Evolutionary conservation across 2,329 filamentous ascomycete genomes (phyloP), one percentile per base, ranked within the genome.

Genomic region (Colletotrichum scovillei): DNA sequence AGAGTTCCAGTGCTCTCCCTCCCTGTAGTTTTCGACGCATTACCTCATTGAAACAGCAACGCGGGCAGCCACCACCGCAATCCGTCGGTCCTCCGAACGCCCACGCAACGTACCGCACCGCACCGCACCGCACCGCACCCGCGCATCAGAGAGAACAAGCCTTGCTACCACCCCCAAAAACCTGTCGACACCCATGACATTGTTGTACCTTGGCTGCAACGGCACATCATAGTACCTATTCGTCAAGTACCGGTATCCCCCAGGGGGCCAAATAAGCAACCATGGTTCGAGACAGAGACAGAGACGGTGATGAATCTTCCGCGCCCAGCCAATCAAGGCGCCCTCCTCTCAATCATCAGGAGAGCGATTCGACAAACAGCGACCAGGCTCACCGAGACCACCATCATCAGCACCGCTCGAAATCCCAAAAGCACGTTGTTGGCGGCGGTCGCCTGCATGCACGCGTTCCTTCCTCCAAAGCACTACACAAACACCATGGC

Each of bases 281-380:
- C 76, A 81, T 83, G 85, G 79, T 82, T 78, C 82, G 81, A 78
- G 86, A 86, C 60, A 30, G n/a, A 49, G 42, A 49, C 79, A 84
- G 81, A 80, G 85, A 88, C 77, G 79, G 79, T 77, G 84, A 87
- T 81, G 86, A 85, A 82, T 81, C 84, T 81, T 83, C 85, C 76
- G 80, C 83, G 76, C 81, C 81, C 79, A 82, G 83, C 88, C 88
- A 89, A 89, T 89, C 87, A 89, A 89, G 88, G 83, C 85, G 86
- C 30, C 84, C 86, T 78, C 76, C 82, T 67, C 80, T 79, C 72
- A 76, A 77, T 75, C 81, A 80, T 71, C 80, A 78, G 74, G 77
- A 83, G 77, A 82, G 79, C 76, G 82, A 83, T 72, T 82, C 81
- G 55, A 81, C 82, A 77, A 78, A 76, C 75, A 81, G 78, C 79